phyloP scores from a whole-genome alignment of 495 filamentous ascomycete genomes.

The Trichoderma erinaceum region DNA sequence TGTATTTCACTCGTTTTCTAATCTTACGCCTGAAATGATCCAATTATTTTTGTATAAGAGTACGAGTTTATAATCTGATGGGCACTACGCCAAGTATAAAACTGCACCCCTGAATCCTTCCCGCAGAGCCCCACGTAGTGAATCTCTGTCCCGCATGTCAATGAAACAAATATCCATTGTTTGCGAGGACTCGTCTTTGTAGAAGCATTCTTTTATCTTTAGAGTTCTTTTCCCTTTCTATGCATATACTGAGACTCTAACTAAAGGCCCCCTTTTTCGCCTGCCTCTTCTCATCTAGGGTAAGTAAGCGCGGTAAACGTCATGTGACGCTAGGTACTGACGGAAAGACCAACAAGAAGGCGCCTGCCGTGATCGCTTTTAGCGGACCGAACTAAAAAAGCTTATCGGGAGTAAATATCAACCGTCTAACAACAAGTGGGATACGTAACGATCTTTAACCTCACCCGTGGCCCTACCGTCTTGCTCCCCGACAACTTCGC shows the following conservation, averaged over 20 bases:
- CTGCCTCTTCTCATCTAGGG: background rate
- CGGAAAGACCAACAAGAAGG: background rate
- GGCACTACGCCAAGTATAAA: too few relatives aligned
- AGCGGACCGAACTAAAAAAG: constrained; percentile 10
- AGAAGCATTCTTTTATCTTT: background rate
- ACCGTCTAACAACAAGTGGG: background rate
- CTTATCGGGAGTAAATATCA: constrained; percentile 7
- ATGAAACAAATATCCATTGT: background rate
- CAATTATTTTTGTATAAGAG: background rate
- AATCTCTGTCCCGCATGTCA: too few relatives aligned
- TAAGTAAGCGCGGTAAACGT: background rate
- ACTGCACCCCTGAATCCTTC: background rate
- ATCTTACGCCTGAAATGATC: background rate
- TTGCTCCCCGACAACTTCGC: background rate
- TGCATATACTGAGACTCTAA: background rate
- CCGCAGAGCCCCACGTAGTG: background rate
- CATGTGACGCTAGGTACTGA: constrained; percentile 2
- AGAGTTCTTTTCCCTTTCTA: background rate
- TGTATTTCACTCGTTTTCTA: background rate
- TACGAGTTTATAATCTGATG: too few relatives aligned
- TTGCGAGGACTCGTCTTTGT: background rate
- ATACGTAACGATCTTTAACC: background rate
- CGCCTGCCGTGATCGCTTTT: background rate
- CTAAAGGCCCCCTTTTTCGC: background rate
- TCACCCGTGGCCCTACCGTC: background rate